These are phyloP conservation scores for Aureobasidium pullulans DNA, from an alignment of 2,329 filamentous ascomycete genomes.

Conservation along the genomic window DNA sequence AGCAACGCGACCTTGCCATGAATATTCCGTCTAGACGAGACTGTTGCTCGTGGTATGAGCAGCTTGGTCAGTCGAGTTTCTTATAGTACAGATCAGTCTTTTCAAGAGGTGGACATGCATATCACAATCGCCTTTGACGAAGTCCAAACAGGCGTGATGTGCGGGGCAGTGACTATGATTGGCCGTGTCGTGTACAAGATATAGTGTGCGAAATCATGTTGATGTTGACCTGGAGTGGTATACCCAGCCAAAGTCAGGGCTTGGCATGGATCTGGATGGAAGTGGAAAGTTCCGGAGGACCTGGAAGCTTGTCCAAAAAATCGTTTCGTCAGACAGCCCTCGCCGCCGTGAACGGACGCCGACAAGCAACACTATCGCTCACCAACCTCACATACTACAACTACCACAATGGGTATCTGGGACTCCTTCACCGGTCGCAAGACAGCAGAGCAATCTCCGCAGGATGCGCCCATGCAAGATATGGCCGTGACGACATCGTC, in stretches of 20 bases:
- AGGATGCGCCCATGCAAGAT: constrained; percentile 35
- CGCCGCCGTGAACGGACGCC: constrained; percentile 2
- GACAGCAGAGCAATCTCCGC: constrained; percentile 36
- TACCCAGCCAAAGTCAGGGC: not conserved
- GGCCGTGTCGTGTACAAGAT: too few relatives aligned
- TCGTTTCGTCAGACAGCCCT: constrained; percentile 9
- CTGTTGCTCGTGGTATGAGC: too few relatives aligned
- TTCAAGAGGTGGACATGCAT: too few relatives aligned
- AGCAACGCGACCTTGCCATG: too few relatives aligned
- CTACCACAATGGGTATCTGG: constrained; percentile 47
- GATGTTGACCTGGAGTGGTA: not conserved
- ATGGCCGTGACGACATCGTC: constrained; percentile 33
- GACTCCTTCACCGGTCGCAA: constrained; percentile 56
- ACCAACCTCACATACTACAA: not conserved
- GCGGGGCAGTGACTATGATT: too few relatives aligned
- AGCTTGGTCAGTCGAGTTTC: too few relatives aligned
- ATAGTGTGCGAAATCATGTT: not conserved
- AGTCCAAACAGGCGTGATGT: too few relatives aligned
- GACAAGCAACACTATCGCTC: not conserved
- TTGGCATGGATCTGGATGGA: constrained; percentile 3
- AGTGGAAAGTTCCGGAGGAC: constrained; percentile 2
- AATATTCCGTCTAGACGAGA: too few relatives aligned
- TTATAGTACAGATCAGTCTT: too few relatives aligned
- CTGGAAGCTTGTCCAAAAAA: constrained; percentile 7
- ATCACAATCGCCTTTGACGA: too few relatives aligned